Evolutionary conservation across 257 asterid genomes (phyloP).

Genomic region (Linderniella brevidens): DNA sequence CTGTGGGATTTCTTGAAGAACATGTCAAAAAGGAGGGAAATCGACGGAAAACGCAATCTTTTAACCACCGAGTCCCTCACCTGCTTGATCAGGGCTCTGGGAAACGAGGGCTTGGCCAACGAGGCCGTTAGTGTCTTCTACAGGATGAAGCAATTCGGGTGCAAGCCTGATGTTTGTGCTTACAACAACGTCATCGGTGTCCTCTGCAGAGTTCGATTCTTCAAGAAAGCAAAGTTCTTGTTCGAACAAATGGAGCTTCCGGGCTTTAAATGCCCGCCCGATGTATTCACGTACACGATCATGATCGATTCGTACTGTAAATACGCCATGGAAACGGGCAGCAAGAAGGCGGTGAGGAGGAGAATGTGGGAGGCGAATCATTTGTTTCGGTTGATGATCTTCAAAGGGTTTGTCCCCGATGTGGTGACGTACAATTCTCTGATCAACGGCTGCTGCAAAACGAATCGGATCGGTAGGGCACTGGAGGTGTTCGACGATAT

Average conservation of each 20-base stretch:
- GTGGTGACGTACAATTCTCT: conserved; percentile 83
- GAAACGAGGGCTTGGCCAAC: conserved; percentile 70
- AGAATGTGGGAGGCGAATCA: conserved; percentile 92
- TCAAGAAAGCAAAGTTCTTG: conserved; percentile 64
- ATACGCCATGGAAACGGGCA: conserved; percentile 54
- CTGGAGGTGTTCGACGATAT: conserved; percentile 76
- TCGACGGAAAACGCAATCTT: conserved; percentile 14
- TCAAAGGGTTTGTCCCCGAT: conserved; percentile 77
- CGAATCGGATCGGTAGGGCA: conserved; percentile 73
- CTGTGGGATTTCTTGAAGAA: conserved; percentile 68
- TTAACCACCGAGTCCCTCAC: conserved; percentile 57
- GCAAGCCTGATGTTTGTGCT: conserved; percentile 69
- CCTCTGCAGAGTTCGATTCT: conserved; percentile 70
- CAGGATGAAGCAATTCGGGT: conserved; percentile 78
- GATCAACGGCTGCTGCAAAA: conserved; percentile 91
- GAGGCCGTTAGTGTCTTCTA: conserved; percentile 72
- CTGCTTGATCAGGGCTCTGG: conserved; percentile 68
- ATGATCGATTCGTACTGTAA: conserved; percentile 71
- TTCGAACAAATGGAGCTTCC: conserved; percentile 84
- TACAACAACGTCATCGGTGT: conserved; percentile 56
- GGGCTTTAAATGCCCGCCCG: conserved; percentile 70
- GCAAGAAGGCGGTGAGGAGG: conserved; percentile 69
- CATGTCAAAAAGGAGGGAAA: conserved; percentile 36
- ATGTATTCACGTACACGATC: conserved; percentile 60
- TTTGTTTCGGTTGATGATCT: conserved; percentile 69